Conservation (phyloP, 371 early-diverging fungal genomes). For the Cokeromyces recurvatus region DNA sequence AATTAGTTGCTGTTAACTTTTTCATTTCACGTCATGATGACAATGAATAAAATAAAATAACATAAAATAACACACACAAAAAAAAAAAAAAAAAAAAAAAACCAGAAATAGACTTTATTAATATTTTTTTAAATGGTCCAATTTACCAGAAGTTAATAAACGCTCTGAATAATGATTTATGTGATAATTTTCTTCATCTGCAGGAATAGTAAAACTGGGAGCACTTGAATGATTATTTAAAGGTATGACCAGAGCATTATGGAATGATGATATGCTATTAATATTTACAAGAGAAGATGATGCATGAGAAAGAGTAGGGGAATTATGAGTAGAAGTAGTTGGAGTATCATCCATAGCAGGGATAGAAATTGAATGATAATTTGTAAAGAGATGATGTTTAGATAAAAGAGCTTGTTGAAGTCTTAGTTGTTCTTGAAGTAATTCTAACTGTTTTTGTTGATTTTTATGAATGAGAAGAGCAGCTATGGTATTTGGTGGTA, state of each 20-base stretch:
- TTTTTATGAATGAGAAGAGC: slow-evolving; percentile 28
- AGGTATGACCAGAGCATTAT: slow-evolving; percentile 10
- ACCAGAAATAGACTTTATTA: no score
- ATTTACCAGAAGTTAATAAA: slow-evolving; percentile 23
- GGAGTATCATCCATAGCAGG: slow-evolving; percentile 17
- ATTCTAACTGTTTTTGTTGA: slow-evolving; percentile 29
- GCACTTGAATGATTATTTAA: slow-evolving; percentile 2
- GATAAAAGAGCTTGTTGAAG: slow-evolving; percentile 30
- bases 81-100: not conserved
- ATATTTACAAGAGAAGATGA: slow-evolving; percentile 8
- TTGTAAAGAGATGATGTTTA: slow-evolving; percentile 12
- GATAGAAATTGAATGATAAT: slow-evolving; percentile 25
- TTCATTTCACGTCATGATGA: slow-evolving; percentile 32
- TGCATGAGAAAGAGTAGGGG: slow-evolving; percentile 12
- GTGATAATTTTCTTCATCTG: slow-evolving; percentile 15
- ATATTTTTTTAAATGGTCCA: slow-evolving; percentile 17
- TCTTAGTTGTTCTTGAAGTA: slow-evolving; percentile 36
- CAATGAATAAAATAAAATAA: slow-evolving; percentile 2
- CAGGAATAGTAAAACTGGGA: slow-evolving; percentile 29
- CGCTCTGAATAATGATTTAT: slow-evolving; percentile 15
- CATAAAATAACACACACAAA: not conserved
- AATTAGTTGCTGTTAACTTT: slow-evolving; percentile 55
- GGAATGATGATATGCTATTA: not conserved
- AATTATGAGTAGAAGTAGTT: not conserved
- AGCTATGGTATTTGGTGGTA: slow-evolving; percentile 17